Evolutionary conservation across 192 early-diverging fungal genomes (phyloP), one percentile per base, ranked within the genome.

Genomic region (Coemansia sp.): DNA sequence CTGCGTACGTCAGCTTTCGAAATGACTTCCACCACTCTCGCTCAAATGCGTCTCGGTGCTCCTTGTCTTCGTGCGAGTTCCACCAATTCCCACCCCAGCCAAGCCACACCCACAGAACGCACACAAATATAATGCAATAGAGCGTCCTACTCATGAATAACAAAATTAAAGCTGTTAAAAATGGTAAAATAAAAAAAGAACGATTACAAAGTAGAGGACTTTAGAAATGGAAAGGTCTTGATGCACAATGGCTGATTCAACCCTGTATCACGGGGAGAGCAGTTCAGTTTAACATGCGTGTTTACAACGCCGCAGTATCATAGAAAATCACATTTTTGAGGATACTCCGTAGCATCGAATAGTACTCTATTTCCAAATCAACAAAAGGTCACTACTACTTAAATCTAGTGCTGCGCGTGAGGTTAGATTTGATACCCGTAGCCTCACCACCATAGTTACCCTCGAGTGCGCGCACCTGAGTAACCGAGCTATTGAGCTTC

Each of bases 381-480:
- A 48, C 1, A 19, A 48, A 48, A 48, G 9, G 44, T 0, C 7
- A 17, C 16, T 19, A 2, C 59, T 82, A 79, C 35, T 53, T 76
- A 69, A 97, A 89, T 68, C 89, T 88, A 56, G 94, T 90, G 84
- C 90, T 91, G 74, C 93, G 91, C 3, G 94, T 74, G 24, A 98
- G 83, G 53, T 88, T 84, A 19, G 89, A 75, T 83, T 96, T 96
- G 87, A 99, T 98, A 83, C 95, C 95, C 6, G 94, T 97, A 69
- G 83, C 84, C 85, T 99, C 97, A 68, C 97, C 97, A 65, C 87
- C 89, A 81, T 99, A 99, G 36, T 84, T 75, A 39, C 90, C 88
- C 62, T 88, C 88, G 40, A 84, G 85, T 68, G 88, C 75, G 62
- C 92, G 90, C 63, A 87, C 88, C 36, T 95, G 88, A 29, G 87